Base-by-base conservation (phyloP, 2,329 filamentous ascomycete genomes). In the Colletotrichum plurivorum region DNA sequence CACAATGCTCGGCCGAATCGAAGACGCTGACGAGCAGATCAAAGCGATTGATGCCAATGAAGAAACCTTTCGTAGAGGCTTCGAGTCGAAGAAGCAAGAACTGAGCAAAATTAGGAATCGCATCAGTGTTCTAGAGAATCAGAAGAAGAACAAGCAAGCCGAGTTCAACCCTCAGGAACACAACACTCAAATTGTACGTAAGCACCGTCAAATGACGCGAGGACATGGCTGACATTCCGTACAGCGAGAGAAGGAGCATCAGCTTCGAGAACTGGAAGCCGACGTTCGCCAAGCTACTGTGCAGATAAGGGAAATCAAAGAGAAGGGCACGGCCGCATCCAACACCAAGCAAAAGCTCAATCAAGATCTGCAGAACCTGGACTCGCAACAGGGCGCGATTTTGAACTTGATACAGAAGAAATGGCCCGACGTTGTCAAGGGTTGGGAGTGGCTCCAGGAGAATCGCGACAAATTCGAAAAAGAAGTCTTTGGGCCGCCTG, bases 401-500 rank as follows among this genome's bases (percentile, higher is more conserved):
- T 83, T 92, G 63, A 88, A 82, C 56, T 89, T 92, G 72, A 85
- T 99, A 63, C 84, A 84, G 60, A 84, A 77, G 6, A 16, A 87
- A 0, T 92, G 91, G 12, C 77, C 77, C 0, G 93, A 98, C 65
- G 89, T 92, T 2, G 87, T 87, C 12, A 83, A 77, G 72, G 94
- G 91, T 2, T 97, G 94, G 90, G 85, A 90, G 49, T 99, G 95
- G 95, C 86, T 98, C 59, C 87, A 93, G 75, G 79, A 89, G 2
- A 90, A 99, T 76, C 87, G 86, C 68, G 77, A 86, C 63, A 79
- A 87, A 56, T 96, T 98, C 72, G 88, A 93, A 75, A 89, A 92
- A 72, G 87, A 92, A 67, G 90, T 98, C 5, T 94, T 92, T 76
- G 94, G 93, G 0, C 95, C 95, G 6, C 90, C 95, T 0, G 88